Conservation (phyloP, 441 rosid species). For the Adansonia grandidieri region DNA sequence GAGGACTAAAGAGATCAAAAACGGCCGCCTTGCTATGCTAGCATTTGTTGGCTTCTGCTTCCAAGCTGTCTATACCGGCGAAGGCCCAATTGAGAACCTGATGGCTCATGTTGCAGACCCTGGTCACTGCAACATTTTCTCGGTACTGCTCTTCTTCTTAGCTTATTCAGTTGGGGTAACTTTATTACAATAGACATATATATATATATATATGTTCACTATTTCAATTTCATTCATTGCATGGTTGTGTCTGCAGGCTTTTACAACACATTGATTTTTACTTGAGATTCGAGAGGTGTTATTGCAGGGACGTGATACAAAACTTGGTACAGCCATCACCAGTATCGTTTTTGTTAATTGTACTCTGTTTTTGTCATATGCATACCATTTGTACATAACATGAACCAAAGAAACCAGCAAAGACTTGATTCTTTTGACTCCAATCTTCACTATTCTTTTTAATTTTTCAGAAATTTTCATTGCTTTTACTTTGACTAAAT, state of each 20-base stretch:
- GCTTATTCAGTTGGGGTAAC: not conserved
- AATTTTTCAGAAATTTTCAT: no score
- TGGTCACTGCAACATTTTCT: constrained; percentile 87
- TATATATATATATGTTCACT: not conserved
- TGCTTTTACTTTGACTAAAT: not conserved
- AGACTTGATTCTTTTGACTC: not conserved
- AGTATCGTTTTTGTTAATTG: not conserved
- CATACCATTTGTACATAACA: not conserved
- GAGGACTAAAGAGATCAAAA: constrained; percentile 91
- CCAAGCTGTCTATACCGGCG: constrained; percentile 77
- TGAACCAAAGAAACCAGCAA: not conserved
- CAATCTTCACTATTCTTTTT: no score
- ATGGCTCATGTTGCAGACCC: constrained; percentile 80
- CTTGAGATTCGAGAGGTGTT: not conserved
- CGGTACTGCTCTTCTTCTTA: constrained; percentile 43
- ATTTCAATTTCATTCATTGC: not conserved
- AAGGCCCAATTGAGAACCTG: constrained; percentile 75
- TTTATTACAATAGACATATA: not conserved
- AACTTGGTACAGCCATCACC: not conserved
- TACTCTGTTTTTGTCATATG: not conserved
- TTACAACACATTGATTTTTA: constrained; percentile 45
- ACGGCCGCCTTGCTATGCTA: constrained; percentile 89
- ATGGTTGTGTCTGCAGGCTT: constrained; percentile 57
- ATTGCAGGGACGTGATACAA: not conserved
- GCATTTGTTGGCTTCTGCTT: constrained; percentile 91